Percentiles rank a stretch among this genome's conserved stretches.
Evolutionary conservation across 2,329 filamentous ascomycete genomes (phyloP).

Genomic region (Paraphaeosphaeria sporulosa): DNA sequence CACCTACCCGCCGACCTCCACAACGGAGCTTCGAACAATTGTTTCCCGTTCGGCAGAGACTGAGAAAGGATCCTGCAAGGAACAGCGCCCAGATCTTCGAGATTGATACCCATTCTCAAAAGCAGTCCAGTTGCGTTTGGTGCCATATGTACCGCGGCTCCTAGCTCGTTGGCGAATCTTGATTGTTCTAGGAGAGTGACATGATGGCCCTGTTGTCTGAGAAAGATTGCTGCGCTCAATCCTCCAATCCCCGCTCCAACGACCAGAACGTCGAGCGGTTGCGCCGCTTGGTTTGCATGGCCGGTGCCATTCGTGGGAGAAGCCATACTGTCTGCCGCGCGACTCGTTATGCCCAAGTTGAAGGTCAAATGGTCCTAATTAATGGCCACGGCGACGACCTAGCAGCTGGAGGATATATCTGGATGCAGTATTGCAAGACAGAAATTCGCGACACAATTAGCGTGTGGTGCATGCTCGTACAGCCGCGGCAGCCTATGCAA

Average conservation of each 20-base stretch:
- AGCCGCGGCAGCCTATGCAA: background rate
- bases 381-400: background rate
- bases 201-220: conserved; percentile 53
- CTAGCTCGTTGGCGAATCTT: conserved; percentile 62
- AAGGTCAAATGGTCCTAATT: background rate
- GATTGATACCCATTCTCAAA: conserved; percentile 52
- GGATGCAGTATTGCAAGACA: background rate
- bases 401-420: background rate
- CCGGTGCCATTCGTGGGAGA: background rate
- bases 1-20: conserved; percentile 52
- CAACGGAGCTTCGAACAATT: conserved; percentile 48
- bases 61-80: conserved; percentile 43
- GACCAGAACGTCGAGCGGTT: conserved; percentile 51
- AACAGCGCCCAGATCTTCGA: conserved; percentile 51
- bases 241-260: conserved; percentile 61
- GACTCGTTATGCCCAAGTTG: background rate
- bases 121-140: conserved; percentile 69
- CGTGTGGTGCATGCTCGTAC: too few species aligned
- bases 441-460: background rate
- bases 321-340: background rate
- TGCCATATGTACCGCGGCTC: conserved; percentile 68
- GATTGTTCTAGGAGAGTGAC: conserved; percentile 55
- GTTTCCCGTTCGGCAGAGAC: conserved; percentile 48
- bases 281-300: background rate
- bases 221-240: conserved; percentile 60